Conservation (phyloP, 495 filamentous ascomycete genomes). For the Talaromyces nanjingensis region DNA sequence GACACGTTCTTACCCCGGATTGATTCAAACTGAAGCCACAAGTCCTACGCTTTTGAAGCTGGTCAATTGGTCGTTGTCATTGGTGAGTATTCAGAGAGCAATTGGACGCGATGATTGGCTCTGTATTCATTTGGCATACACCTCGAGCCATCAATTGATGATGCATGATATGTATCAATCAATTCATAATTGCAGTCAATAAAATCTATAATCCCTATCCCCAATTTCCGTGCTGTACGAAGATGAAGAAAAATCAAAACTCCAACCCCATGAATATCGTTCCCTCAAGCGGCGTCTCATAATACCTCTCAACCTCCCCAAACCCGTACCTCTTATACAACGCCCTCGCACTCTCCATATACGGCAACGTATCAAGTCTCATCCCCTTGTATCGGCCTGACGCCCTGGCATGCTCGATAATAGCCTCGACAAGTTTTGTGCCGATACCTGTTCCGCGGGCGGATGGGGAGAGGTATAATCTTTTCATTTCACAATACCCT, state of each 20-base stretch:
- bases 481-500: slow-evolving; percentile 53
- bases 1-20: neutral
- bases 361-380: slow-evolving; percentile 49
- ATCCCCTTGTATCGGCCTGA: slow-evolving; percentile 45
- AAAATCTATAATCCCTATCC: neutral
- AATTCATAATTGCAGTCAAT: neutral
- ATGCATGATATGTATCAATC: too few species aligned
- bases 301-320: slow-evolving; percentile 45
- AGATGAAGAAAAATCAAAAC: slow-evolving; percentile 9
- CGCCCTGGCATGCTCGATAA: slow-evolving; percentile 34
- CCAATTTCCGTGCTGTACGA: neutral
- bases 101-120: neutral
- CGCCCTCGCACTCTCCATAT: slow-evolving; percentile 43
- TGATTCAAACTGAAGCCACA: neutral
- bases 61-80: neutral
- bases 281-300: slow-evolving; percentile 47
- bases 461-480: slow-evolving; percentile 42
- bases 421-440: slow-evolving; percentile 31
- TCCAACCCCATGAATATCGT: slow-evolving; percentile 35
- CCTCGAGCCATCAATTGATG: too few species aligned
- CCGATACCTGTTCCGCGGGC: slow-evolving; percentile 45
- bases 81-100: neutral
- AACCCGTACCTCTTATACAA: slow-evolving; percentile 49
- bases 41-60: neutral
- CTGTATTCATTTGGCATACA: too few species aligned